phyloP scores from a whole-genome alignment of 2,329 filamentous ascomycete species.

The Fusarium dlaminii region DNA sequence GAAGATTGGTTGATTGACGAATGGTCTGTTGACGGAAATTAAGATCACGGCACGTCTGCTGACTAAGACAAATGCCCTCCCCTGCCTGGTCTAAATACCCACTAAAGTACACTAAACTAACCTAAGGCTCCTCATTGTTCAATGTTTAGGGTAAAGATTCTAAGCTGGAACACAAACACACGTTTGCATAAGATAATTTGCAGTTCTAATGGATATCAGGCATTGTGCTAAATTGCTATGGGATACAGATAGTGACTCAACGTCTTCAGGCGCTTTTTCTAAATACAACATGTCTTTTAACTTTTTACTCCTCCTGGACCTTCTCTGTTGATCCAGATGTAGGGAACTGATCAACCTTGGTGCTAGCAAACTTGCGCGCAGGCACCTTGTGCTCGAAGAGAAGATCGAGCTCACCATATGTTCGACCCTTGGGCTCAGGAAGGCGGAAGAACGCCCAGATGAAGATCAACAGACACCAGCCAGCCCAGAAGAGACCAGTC shows the following conservation, averaged over 20 bases:
- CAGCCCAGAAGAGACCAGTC: slow-evolving; percentile 57
- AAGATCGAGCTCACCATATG: slow-evolving; percentile 64
- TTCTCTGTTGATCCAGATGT: not conserved
- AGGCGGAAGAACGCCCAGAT: slow-evolving; percentile 63
- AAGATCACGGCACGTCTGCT: fast-evolving
- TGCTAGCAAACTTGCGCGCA: slow-evolving; percentile 53
- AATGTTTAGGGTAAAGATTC: not conserved
- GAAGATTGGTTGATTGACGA: not conserved
- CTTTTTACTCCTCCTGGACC: not conserved
- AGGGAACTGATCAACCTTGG: slow-evolving; percentile 40
- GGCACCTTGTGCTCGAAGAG: slow-evolving; percentile 59
- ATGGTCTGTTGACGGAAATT: not conserved
- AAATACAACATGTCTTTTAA: not conserved
- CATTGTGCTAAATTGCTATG: not conserved
- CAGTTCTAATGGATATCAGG: too few species aligned
- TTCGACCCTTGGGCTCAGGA: slow-evolving; percentile 63
- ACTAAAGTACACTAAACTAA: not conserved
- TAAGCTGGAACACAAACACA: not conserved
- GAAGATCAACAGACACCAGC: slow-evolving; percentile 54
- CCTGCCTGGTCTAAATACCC: not conserved
- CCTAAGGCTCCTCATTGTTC: not conserved
- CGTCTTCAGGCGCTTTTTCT: not conserved
- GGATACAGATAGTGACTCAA: not conserved
- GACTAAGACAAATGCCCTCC: not conserved
- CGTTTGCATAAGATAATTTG: not conserved